phyloP scores from a whole-genome alignment of 2,329 filamentous ascomycete species.

The Sarocladium oryzae region DNA sequence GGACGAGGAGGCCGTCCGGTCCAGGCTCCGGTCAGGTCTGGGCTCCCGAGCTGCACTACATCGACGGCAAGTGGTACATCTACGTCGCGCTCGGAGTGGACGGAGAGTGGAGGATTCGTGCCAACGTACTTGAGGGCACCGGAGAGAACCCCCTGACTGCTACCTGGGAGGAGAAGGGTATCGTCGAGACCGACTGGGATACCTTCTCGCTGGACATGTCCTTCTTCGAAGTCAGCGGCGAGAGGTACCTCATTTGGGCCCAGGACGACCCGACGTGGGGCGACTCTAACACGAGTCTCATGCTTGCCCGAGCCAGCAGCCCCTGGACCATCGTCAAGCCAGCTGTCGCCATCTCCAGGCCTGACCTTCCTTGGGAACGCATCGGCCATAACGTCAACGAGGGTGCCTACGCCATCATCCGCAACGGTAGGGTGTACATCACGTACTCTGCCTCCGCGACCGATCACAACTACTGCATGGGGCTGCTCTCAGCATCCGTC shows the following conservation, averaged over 20 bases:
- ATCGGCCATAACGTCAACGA: slow-evolving; percentile 17
- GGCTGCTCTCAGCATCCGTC: slow-evolving; percentile 17
- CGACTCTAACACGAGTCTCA: slow-evolving; percentile 17
- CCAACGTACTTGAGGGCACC: slow-evolving; percentile 22
- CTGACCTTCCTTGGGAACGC: slow-evolving; percentile 16
- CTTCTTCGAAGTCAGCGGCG: slow-evolving; percentile 21
- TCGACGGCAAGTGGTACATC: slow-evolving; percentile 46
- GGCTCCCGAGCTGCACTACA: slow-evolving; percentile 48
- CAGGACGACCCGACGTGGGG: slow-evolving; percentile 21
- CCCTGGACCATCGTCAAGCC: slow-evolving; percentile 22
- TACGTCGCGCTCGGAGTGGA: slow-evolving; percentile 34
- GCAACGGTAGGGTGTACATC: slow-evolving; percentile 15
- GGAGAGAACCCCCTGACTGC: slow-evolving; percentile 21
- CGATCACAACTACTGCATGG: slow-evolving; percentile 23
- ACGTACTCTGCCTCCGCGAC: slow-evolving; percentile 17
- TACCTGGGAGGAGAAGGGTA: slow-evolving; percentile 21
- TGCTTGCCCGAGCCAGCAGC: slow-evolving; percentile 20
- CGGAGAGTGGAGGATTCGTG: slow-evolving; percentile 16
- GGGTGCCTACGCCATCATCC: slow-evolving; percentile 15
- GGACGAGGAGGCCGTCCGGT: slow-evolving; percentile 33
- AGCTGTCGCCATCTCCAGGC: slow-evolving; percentile 14
- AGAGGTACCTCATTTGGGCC: slow-evolving; percentile 23
- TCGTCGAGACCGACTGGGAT: slow-evolving; percentile 23
- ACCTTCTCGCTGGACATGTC: slow-evolving; percentile 24
- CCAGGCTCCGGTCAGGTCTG: slow-evolving; percentile 38